A percentile compares a stretch with the other conserved stretches of the same genome.
These are phyloP conservation scores for Venturia nashicola DNA, from an alignment of 2,329 filamentous ascomycete genomes.

Conservation along the genomic window DNA sequence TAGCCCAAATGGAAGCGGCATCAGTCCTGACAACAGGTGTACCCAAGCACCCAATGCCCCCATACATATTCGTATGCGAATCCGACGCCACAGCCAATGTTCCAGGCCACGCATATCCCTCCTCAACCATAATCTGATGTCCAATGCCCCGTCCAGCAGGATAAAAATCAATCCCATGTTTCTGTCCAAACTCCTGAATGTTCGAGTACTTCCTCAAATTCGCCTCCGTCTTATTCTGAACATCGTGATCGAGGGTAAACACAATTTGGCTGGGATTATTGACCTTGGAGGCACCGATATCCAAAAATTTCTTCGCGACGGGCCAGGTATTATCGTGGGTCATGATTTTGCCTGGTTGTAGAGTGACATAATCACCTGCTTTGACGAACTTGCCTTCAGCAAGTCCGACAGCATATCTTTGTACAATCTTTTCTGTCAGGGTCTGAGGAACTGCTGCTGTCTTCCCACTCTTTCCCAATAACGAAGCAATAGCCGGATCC, in stretches of 20 bases:
- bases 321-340: conserved; percentile 79
- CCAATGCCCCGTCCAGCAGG: conserved; percentile 71
- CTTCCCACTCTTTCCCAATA: conserved; percentile 52
- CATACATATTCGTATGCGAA: conserved; percentile 72
- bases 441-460: conserved; percentile 50
- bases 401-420: conserved; percentile 66
- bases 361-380: conserved; percentile 71
- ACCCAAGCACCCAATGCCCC: conserved; percentile 61
- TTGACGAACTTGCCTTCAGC: conserved; percentile 62
- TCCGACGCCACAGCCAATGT: conserved; percentile 72
- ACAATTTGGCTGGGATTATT: conserved; percentile 63
- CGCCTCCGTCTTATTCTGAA: conserved; percentile 66
- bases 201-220: conserved; percentile 74
- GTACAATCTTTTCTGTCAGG: conserved; percentile 85
- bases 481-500: conserved; percentile 49
- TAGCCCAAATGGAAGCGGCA: conserved; percentile 76
- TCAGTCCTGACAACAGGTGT: conserved; percentile 80
- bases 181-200: conserved; percentile 70
- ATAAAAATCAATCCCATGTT: conserved; percentile 68
- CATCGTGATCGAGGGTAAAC: conserved; percentile 77
- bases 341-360: conserved; percentile 62
- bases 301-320: conserved; percentile 68
- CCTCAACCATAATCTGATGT: conserved; percentile 87
- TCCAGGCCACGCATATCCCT: conserved; percentile 73
- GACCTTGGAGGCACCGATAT: conserved; percentile 64